Conservation (phyloP, 208 protist genomes). For the Blechomonas ayalai region DNA sequence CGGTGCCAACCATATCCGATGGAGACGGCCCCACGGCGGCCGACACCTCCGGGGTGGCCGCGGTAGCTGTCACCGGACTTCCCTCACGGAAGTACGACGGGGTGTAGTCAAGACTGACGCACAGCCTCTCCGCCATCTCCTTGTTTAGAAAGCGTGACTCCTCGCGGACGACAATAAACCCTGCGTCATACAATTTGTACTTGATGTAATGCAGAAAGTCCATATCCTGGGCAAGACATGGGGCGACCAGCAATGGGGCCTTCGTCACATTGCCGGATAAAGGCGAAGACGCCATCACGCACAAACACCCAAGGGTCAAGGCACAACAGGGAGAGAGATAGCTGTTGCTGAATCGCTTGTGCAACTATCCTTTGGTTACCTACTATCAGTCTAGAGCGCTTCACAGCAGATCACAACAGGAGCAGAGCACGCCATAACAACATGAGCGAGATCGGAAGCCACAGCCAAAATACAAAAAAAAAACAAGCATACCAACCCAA, state of each 20-base stretch:
- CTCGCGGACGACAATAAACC: slow-evolving; percentile 79
- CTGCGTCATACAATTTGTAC: slow-evolving; percentile 72
- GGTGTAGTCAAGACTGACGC: slow-evolving; percentile 30
- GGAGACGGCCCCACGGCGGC: too few species aligned
- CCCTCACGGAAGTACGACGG: slow-evolving; percentile 12
- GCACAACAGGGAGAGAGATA: neutral
- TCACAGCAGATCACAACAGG: too few species aligned
- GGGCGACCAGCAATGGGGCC: slow-evolving; percentile 48
- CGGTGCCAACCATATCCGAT: slow-evolving; percentile 55
- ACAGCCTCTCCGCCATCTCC: slow-evolving; percentile 62
- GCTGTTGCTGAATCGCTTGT: slow-evolving; percentile 6
- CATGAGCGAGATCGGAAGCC: too few species aligned
- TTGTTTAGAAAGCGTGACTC: slow-evolving; percentile 72
- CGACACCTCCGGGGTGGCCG: slow-evolving; percentile 13
- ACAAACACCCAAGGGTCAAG: slow-evolving; percentile 1
- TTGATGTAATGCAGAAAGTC: slow-evolving; percentile 74
- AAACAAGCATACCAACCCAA: too few species aligned
- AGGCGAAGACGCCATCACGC: slow-evolving; percentile 12
- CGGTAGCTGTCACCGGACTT: slow-evolving; percentile 1
- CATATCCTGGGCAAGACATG: slow-evolving; percentile 35
- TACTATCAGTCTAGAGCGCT: too few species aligned
- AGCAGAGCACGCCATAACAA: too few species aligned
- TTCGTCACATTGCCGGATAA: slow-evolving; percentile 64
- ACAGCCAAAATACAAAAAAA: too few species aligned
- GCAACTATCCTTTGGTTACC: neutral